These are phyloP conservation scores for Nevesoporus exiguus DNA, from an alignment of 768 basidiomycete genomes.

Conservation along the genomic window DNA sequence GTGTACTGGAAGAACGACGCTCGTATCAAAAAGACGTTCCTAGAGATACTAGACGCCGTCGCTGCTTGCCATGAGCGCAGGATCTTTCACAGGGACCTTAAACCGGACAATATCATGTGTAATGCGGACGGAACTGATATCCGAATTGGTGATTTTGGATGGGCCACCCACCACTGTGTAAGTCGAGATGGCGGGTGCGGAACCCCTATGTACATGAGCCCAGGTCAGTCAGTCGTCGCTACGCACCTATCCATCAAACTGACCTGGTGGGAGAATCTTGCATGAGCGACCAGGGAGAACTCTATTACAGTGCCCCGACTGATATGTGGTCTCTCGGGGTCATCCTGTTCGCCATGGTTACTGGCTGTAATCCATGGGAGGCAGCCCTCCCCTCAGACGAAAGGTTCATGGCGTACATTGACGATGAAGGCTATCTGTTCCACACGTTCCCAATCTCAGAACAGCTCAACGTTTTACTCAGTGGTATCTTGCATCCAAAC, in stretches of 20 bases:
- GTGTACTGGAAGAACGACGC: background rate
- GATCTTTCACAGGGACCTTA: constrained; percentile 1
- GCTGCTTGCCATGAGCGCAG: background rate
- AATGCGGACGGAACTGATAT: background rate
- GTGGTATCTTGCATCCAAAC: background rate
- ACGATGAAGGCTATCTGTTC: constrained; percentile 2
- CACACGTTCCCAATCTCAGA: constrained; percentile 2
- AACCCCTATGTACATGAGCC: constrained; percentile 30
- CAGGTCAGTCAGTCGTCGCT: background rate
- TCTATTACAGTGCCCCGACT: constrained; percentile 13
- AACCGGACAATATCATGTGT: constrained; percentile 1
- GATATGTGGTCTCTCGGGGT: constrained; percentile 77
- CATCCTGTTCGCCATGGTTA: constrained; percentile 79
- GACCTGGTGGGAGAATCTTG: constrained; percentile 48
- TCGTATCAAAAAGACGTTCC: background rate
- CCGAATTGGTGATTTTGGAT: background rate
- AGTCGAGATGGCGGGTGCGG: background rate
- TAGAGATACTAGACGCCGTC: background rate
- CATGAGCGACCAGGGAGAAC: constrained; percentile 34
- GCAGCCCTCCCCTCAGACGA: background rate
- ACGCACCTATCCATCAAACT: background rate
- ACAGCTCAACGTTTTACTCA: constrained; percentile 2
- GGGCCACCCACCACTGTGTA: background rate
- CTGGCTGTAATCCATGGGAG: constrained; percentile 33
- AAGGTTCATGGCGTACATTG: background rate